Conservation (phyloP, 257 asterid genomes). For the Cinchona pubescens region DNA sequence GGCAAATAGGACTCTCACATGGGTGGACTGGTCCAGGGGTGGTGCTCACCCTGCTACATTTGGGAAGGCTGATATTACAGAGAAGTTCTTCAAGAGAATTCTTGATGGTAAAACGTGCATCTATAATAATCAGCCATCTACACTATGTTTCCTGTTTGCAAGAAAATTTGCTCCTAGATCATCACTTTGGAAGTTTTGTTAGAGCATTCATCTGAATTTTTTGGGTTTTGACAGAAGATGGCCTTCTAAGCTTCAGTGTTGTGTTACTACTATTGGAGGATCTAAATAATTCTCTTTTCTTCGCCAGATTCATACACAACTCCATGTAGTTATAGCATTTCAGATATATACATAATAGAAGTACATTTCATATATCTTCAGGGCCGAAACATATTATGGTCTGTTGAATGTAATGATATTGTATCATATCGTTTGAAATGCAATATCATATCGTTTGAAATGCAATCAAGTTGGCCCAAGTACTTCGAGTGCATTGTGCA, state of each 20-base stretch:
- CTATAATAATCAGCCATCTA: conserved; percentile 66
- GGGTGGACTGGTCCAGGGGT: conserved; percentile 95
- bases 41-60: conserved; percentile 91
- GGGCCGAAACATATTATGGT: background rate
- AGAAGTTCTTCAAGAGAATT: conserved; percentile 51
- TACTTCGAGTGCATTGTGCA: background rate
- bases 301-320: conserved; percentile 1
- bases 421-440: background rate
- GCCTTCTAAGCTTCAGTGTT: conserved; percentile 10
- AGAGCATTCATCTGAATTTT: conserved; percentile 47
- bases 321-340: background rate
- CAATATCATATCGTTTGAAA: background rate
- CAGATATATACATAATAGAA: background rate
- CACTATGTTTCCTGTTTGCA: conserved; percentile 70
- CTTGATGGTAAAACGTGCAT: conserved; percentile 36
- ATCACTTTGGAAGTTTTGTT: conserved; percentile 62
- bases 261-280: background rate
- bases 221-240: conserved; percentile 48
- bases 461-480: background rate
- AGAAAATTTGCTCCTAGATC: conserved; percentile 80
- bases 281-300: background rate
- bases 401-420: background rate
- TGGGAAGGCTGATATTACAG: conserved; percentile 53
- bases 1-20: conserved; percentile 75
- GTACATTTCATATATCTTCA: background rate